Base-by-base conservation (phyloP, 2,329 filamentous ascomycete species). In the Hypoxylon sp. region DNA sequence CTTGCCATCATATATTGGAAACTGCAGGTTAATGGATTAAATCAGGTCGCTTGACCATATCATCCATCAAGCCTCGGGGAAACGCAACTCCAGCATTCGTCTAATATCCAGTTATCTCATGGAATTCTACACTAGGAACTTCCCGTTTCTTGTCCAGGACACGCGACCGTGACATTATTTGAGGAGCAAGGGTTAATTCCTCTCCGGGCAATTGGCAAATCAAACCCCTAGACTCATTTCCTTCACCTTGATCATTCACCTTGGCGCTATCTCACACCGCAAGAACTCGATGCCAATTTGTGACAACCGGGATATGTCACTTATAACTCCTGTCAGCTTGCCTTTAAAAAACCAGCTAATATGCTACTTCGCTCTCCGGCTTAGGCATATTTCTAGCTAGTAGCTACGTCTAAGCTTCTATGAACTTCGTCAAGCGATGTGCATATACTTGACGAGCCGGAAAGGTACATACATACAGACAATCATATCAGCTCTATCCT, bases 221-320 rank as follows among this genome's bases (percentile, higher is more conserved):
- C 56, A 67, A 55, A 60, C 13, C 45, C 45, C 30, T 46, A 19
- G 45, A 59, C 21, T 55, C 28, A 50, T 19, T 13, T 9, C 21
- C 62, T 60, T 66, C 68, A 71, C 66, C 65, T 69, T 67, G 41
- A 63, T 25, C 43, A 53, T 53, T 66, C 63, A 70, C 62, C 65
- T 66, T 61, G 53, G 60, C 63, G 28, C 32, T 25, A 58, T 64
- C 65, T 70, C 65, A 70, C 67, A 70, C 68, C 68, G 68, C 65
- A 70, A 70, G 51, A 68, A 62, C 41, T 36, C 17, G 38, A 63
- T 64, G 55, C 59, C 34, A 41, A 52, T 32, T 34, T 34, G 23
- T 21, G 19, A 50, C 21, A 36, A 19, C 51, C 19, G n/a, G 45
- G 19, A 45, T 60, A 28, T 30, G 10, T 59, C 45, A 32, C 46